Evolutionary conservation across 768 basidiomycete genomes (phyloP).

Genomic region (Boletus sensibilis): DNA sequence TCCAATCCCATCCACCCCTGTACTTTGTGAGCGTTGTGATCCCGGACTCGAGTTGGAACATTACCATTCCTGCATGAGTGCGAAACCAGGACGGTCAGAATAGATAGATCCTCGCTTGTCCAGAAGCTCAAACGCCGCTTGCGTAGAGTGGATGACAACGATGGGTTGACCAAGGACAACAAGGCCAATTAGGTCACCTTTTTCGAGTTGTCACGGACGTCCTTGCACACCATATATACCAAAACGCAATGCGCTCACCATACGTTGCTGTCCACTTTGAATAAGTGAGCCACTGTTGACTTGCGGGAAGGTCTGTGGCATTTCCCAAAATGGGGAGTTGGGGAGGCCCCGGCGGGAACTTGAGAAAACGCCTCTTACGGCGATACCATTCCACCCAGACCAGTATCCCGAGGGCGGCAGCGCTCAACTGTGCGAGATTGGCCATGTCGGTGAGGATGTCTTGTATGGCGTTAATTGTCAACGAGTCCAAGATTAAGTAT

Average conservation of each 20-base stretch:
- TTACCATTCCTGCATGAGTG: constrained; percentile 4
- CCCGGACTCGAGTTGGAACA: background rate
- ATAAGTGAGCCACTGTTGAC: constrained; percentile 3
- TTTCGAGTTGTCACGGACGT: background rate
- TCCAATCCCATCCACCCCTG: constrained; percentile 10
- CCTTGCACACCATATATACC: background rate
- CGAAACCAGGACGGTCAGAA: constrained; percentile 5
- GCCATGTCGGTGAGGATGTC: too few species aligned
- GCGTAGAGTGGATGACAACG: background rate
- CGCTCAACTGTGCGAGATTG: too few species aligned
- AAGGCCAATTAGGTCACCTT: constrained; percentile 1
- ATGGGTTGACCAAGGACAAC: constrained; percentile 8
- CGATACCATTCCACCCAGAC: constrained; percentile 1
- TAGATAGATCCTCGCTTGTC: constrained; percentile 5
- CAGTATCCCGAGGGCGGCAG: background rate
- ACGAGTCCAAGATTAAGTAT: too few species aligned
- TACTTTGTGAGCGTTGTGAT: background rate
- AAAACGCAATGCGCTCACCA: background rate
- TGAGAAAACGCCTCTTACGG: background rate
- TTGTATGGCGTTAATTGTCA: too few species aligned
- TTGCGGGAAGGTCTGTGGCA: background rate
- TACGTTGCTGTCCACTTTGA: constrained; percentile 3
- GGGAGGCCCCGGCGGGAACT: constrained; percentile 3
- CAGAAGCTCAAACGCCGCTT: constrained; percentile 2
- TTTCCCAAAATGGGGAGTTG: constrained; percentile 2